Base-by-base conservation (phyloP, 2,329 filamentous ascomycete genomes). In the Epichloe elymi region DNA sequence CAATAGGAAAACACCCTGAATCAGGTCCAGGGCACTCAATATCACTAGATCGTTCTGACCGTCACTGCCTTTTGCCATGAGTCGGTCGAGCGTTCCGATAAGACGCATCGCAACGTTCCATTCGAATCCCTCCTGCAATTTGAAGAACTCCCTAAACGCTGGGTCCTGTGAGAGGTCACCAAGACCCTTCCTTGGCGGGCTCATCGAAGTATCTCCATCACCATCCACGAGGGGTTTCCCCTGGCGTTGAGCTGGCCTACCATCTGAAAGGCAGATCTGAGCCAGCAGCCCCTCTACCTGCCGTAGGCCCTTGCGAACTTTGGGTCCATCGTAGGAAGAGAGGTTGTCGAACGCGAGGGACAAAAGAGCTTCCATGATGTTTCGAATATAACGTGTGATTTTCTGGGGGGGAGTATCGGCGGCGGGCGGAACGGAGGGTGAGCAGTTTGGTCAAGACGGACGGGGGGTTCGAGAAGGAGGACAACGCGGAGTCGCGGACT, bases 101-200 rank as follows among this genome's bases (percentile, higher is more conserved):
- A 97, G 76, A 54, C 89, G 83, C 69, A 88, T 82, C 14, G 88
- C 85, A 51, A 97, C 88, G 70, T 98, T 98, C 86, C 89, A 97
- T 71, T 97, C 88, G 64, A 98, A 98, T 3, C 90, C 88, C 63
- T 97, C 90, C 67, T 98, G 93, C 57, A 97, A 67, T 66, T 95
- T 88, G 74, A 95, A 96, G 73, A 97, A 97, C 68, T 96, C 89
- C 88, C 88, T 76, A 65, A 96, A 97, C 19, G 90, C 91, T 19
- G 86, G 88, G 67, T 97, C 93, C 56, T 83, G 79, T 48, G 79
- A 77, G 55, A 96, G 71, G 52, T 88, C 83, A 20, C 72, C 71
- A 47, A 95, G 75, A 14, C 75, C 74, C 68, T 87, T 89, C 49
- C 71, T 70, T 33, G 69, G 66, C 65, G 60, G 46, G 70, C 67